Evolutionary conservation across 2,329 filamentous ascomycete species (phyloP), one percentile per base, ranked within the genome.

Genomic region (Chaetomiaceae sp.): DNA sequence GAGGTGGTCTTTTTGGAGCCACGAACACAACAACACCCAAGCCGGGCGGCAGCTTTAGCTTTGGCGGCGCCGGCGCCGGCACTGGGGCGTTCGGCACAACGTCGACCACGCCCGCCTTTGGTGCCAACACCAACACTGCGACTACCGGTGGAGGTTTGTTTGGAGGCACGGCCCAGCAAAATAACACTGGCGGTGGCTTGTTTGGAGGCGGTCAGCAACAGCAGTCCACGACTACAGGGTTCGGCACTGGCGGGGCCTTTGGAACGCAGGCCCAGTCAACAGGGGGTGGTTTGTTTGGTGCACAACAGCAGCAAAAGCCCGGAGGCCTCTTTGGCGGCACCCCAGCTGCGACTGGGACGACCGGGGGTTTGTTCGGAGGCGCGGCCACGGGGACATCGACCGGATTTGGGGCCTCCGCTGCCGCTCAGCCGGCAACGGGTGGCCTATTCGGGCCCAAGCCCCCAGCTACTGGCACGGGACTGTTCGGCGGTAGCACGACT

Each of bases 361-460:
- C 53, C 24, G 55, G 54, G 9, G 58, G 58, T 2, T 55, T 65
- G 5, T 65, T 65, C 41, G 61, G 60, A 2, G 49, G 12, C 33
- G 58, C 37, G 14, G 54, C 66, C 43, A 61, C 67, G 4, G 39
- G 55, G 19, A 47, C 62, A 5, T 58, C 59, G 26, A 58, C 63
- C 22, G 61, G 45, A 11, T 58, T 58, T 30, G 60, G 60, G 8
- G n/a, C n/a, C n/a, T 42, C 41, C 9, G 27, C 54, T 11, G 45
- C 26, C 7, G 51, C 46, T 9, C 58, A 60, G 38, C 38, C 52
- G 29, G 45, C 55, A 22, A 20, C 37, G 6, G 68, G 69, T 10
- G 69, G 75, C 2, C 63, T 80, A 3, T 82, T 81, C 46, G 77
- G 77, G 4, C 62, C 62, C 41, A 70, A 73, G 51, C 68, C 70